A percentile compares a stretch with the other conserved stretches of the same genome.
phyloP scores from a whole-genome alignment of 768 basidiomycete species.

The Dioszegia aurantiaca region DNA sequence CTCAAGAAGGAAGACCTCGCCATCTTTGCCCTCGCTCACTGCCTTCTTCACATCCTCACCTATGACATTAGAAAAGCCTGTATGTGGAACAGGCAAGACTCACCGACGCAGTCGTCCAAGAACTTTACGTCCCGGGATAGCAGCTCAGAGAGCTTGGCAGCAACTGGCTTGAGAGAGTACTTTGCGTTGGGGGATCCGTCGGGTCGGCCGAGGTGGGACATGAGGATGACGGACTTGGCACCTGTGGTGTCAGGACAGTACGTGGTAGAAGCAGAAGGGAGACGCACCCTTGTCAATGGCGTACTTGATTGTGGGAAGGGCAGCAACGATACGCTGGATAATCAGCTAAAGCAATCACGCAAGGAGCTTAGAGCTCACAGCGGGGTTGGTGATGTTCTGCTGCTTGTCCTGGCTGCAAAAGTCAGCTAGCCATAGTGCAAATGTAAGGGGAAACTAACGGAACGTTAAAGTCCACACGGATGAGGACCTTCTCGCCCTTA shows the following conservation, averaged over 20 bases:
- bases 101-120: slow-evolving; percentile 76
- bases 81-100: too few relatives aligned
- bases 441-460: slow-evolving; percentile 23
- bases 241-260: slow-evolving; percentile 25
- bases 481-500: slow-evolving; percentile 58
- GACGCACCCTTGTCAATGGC: slow-evolving; percentile 74
- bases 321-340: slow-evolving; percentile 87
- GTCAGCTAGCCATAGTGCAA: slow-evolving; percentile 5
- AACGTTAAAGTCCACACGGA: slow-evolving; percentile 51
- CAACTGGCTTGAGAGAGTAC: slow-evolving; percentile 83
- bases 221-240: slow-evolving; percentile 78
- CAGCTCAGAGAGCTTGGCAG: slow-evolving; percentile 71
- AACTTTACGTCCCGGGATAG: slow-evolving; percentile 74
- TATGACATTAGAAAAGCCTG: neutral
- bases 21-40: slow-evolving; percentile 62
- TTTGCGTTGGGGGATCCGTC: slow-evolving; percentile 86
- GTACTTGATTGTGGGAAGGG: slow-evolving; percentile 90
- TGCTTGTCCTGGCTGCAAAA: slow-evolving; percentile 63
- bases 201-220: slow-evolving; percentile 97
- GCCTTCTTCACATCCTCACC: slow-evolving; percentile 70
- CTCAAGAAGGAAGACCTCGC: slow-evolving; percentile 79
- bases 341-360: slow-evolving; percentile 15
- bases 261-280: neutral
- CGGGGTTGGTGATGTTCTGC: slow-evolving; percentile 91
- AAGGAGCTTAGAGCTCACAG: slow-evolving; percentile 61